phyloP scores from a whole-genome alignment of 352 stramenopile genomes.

The Elongisporangium anandrum region DNA sequence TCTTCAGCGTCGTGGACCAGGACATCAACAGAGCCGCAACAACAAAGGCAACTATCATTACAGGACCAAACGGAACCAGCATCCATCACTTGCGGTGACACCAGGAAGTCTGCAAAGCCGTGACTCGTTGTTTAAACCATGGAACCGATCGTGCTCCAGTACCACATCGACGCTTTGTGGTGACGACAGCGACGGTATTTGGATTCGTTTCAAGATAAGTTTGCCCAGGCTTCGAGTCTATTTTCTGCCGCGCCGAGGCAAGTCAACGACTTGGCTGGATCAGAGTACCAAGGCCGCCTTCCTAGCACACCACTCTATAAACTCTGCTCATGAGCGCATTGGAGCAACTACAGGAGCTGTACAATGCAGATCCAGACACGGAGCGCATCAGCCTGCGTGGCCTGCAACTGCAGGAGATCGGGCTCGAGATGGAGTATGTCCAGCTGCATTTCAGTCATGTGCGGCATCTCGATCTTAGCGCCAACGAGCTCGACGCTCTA shows the following conservation, averaged over 20 bases:
- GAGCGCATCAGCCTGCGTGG: constrained; percentile 45
- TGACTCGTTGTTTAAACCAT: too few species aligned
- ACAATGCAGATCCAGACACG: constrained; percentile 17
- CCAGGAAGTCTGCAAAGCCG: too few species aligned
- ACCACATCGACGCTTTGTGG: too few species aligned
- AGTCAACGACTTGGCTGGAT: neutral
- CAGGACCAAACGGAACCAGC: too few species aligned
- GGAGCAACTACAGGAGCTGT: constrained; percentile 47
- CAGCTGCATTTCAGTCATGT: constrained; percentile 34
- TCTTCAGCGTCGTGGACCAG: too few species aligned
- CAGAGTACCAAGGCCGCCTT: neutral
- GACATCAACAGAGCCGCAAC: too few species aligned
- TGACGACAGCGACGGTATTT: too few species aligned
- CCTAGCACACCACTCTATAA: too few species aligned
- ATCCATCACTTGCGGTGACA: too few species aligned
- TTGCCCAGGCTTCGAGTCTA: neutral
- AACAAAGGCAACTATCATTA: too few species aligned
- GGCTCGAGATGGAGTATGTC: constrained; percentile 34
- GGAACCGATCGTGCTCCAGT: too few species aligned
- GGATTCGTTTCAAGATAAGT: too few species aligned
- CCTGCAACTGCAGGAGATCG: constrained; percentile 21
- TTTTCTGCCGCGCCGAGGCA: constrained; percentile 1
- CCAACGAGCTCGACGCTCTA: constrained; percentile 39
- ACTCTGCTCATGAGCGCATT: constrained; percentile 23
- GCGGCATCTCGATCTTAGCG: constrained; percentile 53